Evolutionary conservation across 495 filamentous ascomycete genomes (phyloP).

Genomic region (Podospora conica): DNA sequence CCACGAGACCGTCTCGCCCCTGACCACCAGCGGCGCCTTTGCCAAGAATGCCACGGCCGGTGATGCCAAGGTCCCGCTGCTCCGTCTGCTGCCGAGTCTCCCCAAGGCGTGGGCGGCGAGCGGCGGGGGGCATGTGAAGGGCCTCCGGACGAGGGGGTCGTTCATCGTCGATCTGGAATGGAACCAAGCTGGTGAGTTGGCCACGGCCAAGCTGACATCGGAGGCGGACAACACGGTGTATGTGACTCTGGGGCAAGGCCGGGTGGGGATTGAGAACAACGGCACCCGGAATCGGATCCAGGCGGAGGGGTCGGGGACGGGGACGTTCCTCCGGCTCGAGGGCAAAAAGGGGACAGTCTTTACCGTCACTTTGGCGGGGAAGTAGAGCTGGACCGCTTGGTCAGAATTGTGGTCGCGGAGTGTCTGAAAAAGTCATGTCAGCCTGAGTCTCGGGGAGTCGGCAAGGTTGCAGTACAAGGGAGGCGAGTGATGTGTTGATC

Average conservation of each 20-base stretch:
- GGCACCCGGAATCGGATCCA: conserved; percentile 40
- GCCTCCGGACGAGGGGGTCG: background rate
- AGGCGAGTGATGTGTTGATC: background rate
- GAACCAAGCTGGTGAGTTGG: background rate
- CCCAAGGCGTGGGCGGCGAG: background rate
- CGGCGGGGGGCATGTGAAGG: background rate
- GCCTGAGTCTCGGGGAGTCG: background rate
- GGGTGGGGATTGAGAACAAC: conserved; percentile 46
- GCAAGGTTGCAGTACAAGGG: no score
- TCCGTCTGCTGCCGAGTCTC: background rate
- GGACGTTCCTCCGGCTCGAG: background rate
- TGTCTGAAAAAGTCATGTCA: no score
- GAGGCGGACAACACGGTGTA: background rate
- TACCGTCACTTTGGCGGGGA: background rate
- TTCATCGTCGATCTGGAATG: conserved; percentile 3
- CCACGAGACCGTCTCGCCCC: background rate
- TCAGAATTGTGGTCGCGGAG: no score
- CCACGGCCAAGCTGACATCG: background rate
- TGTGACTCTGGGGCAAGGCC: conserved; percentile 49
- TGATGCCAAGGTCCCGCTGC: background rate
- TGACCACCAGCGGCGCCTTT: background rate
- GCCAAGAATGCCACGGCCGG: background rate
- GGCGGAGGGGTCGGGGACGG: conserved; percentile 16
- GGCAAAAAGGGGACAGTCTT: conserved; percentile 2
- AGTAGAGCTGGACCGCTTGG: background rate